phyloP scores from a whole-genome alignment of 1,284 basidiomycete species.

The Ustilago cynodontis region DNA sequence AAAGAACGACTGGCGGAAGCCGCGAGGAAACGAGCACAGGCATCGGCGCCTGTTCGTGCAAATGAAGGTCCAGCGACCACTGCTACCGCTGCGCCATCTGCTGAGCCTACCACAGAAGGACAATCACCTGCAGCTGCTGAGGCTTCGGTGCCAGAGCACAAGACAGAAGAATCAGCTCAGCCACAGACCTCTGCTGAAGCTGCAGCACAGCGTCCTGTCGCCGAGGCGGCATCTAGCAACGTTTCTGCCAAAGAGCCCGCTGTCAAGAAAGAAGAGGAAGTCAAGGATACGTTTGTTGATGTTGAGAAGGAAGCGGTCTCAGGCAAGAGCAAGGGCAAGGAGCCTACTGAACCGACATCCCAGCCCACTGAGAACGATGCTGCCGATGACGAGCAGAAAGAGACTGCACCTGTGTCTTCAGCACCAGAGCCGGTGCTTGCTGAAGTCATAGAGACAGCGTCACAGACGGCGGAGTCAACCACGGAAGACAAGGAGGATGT shows the following conservation, averaged over 20 bases:
- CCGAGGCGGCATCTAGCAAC: not conserved
- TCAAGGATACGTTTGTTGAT: not conserved
- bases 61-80: not conserved
- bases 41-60: slow-evolving; percentile 16
- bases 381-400: too few species aligned
- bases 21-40: slow-evolving; percentile 49
- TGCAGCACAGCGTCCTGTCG: not conserved
- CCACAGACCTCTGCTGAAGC: not conserved
- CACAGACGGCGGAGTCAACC: not conserved
- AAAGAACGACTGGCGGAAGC: slow-evolving; percentile 59
- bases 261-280: not conserved
- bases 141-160: not conserved
- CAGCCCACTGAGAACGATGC: not conserved
- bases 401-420: not conserved
- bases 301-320: not conserved
- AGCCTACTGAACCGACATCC: not conserved
- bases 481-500: not conserved
- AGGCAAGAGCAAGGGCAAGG: not conserved
- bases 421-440: not conserved
- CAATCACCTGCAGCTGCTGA: slow-evolving; percentile 1
- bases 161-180: not conserved
- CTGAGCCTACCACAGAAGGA: not conserved
- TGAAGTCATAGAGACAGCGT: not conserved
- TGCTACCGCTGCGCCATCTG: not conserved
- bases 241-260: not conserved